Conservation (phyloP, 2,329 filamentous ascomycete genomes). For the Aspergillus viridinutans region DNA sequence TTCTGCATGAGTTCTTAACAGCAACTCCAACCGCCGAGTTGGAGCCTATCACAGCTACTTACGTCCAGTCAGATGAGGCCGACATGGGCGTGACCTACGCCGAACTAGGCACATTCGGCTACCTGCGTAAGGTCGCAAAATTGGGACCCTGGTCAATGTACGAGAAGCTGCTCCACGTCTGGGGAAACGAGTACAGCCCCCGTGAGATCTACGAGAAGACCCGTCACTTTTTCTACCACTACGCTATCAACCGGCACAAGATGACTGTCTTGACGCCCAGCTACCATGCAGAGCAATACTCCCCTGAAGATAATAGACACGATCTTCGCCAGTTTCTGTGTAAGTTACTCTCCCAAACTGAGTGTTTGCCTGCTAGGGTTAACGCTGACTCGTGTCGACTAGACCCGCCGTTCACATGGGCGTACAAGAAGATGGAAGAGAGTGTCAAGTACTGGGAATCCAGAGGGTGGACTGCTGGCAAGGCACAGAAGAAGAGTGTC, state of each 20-base stretch:
- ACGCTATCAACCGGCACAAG: constrained; percentile 64
- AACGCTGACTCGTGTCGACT: background rate
- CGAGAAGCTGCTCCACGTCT: constrained; percentile 49
- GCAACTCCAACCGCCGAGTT: constrained; percentile 61
- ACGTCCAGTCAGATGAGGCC: constrained; percentile 56
- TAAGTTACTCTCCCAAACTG: constrained; percentile 9
- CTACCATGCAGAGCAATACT: constrained; percentile 52
- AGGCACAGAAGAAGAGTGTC: constrained; percentile 33
- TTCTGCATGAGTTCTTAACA: constrained; percentile 62
- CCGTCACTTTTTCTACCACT: constrained; percentile 44
- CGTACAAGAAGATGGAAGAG: constrained; percentile 48
- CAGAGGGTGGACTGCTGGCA: constrained; percentile 29
- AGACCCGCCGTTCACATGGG: constrained; percentile 41
- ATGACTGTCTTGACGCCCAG: constrained; percentile 57
- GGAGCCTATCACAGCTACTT: constrained; percentile 61
- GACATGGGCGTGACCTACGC: constrained; percentile 54
- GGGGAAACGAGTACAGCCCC: constrained; percentile 40
- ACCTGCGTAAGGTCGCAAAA: constrained; percentile 52
- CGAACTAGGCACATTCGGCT: constrained; percentile 51
- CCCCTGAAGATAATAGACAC: constrained; percentile 55
- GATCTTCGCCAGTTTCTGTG: constrained; percentile 56
- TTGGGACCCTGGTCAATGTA: constrained; percentile 55
- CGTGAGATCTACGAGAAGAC: constrained; percentile 47
- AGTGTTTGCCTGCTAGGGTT: background rate
- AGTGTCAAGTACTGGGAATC: constrained; percentile 43